Conservation (phyloP, 208 protist genomes). For the Leishmania turanica region DNA sequence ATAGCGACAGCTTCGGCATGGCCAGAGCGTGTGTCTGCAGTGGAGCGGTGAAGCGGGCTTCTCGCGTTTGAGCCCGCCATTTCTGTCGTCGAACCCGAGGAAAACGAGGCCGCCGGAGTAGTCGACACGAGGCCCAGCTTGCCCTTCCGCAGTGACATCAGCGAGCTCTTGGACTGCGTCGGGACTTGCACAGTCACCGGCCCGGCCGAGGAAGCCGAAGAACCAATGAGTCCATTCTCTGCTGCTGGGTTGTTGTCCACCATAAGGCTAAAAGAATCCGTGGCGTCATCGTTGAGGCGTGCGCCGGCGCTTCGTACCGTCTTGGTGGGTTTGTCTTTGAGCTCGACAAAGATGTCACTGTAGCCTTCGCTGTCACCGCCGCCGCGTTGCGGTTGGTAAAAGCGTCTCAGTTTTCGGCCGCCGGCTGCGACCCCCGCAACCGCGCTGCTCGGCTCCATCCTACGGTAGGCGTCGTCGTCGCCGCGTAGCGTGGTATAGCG, state of each 20-base stretch:
- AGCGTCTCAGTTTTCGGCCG: background rate
- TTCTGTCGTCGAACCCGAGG: background rate
- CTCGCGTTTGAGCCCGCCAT: background rate
- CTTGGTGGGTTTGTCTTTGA: background rate
- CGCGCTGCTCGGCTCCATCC: slow-evolving; percentile 1
- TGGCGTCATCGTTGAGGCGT: background rate
- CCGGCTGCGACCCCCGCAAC: background rate
- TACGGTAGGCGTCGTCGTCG: slow-evolving; percentile 1
- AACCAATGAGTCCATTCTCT: background rate
- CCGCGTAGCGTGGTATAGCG: slow-evolving; percentile 13
- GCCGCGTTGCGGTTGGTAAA: background rate
- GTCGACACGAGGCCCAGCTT: background rate
- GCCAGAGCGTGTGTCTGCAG: background rate
- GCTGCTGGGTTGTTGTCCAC: slow-evolving; percentile 1
- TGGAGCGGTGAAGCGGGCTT: background rate
- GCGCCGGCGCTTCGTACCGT: background rate
- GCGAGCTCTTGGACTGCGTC: slow-evolving; percentile 6
- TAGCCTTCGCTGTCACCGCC: background rate
- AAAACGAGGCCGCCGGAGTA: too few relatives aligned
- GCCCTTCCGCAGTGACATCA: slow-evolving; percentile 21
- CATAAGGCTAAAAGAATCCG: background rate
- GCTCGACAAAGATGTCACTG: slow-evolving; percentile 3
- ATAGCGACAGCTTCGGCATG: background rate
- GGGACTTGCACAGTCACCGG: background rate
- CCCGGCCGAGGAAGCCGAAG: background rate